Evolutionary conservation across 208 protist species (phyloP).

Genomic region (Vickermania spadyakhi): DNA sequence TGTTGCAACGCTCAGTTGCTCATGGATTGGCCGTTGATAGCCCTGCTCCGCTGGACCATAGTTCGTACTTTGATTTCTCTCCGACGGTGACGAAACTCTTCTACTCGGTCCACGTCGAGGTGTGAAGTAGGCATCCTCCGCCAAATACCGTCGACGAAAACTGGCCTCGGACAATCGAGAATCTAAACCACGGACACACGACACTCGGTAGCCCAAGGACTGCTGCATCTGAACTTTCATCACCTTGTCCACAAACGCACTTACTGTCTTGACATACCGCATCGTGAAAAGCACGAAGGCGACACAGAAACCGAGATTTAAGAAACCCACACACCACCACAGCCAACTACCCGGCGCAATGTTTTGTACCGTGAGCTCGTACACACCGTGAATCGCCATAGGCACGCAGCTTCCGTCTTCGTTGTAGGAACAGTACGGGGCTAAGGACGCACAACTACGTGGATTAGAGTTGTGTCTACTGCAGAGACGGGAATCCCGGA

Average conservation of each 20-base stretch:
- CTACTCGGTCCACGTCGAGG: too few species aligned
- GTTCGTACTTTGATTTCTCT: background rate
- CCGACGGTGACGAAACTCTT: background rate
- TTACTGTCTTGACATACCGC: conserved; percentile 31
- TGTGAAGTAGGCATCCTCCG: conserved; percentile 40
- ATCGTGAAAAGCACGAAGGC: conserved; percentile 35
- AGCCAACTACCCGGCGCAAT: conserved; percentile 43
- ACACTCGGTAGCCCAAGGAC: conserved; percentile 68
- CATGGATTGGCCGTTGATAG: too few species aligned
- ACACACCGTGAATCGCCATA: conserved; percentile 54
- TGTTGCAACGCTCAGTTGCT: too few species aligned
- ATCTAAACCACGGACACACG: conserved; percentile 51
- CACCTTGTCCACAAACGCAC: conserved; percentile 37
- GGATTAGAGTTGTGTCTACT: conserved; percentile 23
- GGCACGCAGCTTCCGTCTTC: conserved; percentile 31
- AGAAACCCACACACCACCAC: conserved; percentile 41
- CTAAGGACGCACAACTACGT: conserved; percentile 31
- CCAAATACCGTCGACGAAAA: conserved; percentile 33
- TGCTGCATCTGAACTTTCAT: conserved; percentile 56
- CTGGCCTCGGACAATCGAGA: conserved; percentile 8
- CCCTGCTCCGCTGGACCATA: too few species aligned
- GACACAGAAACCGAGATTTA: conserved; percentile 58
- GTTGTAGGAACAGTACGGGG: conserved; percentile 50
- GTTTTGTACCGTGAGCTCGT: conserved; percentile 72
- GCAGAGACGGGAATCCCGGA: conserved; percentile 44